These are phyloP conservation scores for Vanderwaltozyma tropicalis DNA, from an alignment of 805 yeast species.

Conservation along the genomic window DNA sequence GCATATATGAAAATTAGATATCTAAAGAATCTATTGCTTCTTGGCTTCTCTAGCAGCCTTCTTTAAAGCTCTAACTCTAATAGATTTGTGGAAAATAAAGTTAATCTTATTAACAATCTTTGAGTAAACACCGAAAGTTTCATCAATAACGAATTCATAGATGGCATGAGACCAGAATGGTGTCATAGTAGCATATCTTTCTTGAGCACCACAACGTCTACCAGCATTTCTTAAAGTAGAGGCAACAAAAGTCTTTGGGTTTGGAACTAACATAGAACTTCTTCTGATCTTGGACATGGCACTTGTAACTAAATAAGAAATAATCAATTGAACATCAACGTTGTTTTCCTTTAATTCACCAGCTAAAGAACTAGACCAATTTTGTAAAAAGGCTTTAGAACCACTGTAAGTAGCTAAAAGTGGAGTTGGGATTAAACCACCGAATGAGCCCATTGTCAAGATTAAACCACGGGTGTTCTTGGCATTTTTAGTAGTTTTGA, in stretches of 20 bases:
- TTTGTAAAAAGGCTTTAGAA: conserved; percentile 87
- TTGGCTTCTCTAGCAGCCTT: conserved; percentile 35
- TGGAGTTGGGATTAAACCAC: conserved; percentile 90
- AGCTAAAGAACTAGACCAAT: conserved; percentile 83
- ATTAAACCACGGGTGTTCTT: conserved; percentile 53
- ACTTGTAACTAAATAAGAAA: conserved; percentile 86
- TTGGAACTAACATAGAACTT: conserved; percentile 67
- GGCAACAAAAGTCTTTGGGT: conserved; percentile 69
- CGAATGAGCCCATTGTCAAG: conserved; percentile 93
- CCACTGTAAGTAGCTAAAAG: conserved; percentile 90
- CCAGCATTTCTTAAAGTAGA: conserved; percentile 63
- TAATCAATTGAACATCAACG: conserved; percentile 76
- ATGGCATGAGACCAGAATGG: conserved; percentile 94
- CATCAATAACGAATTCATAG: conserved; percentile 73
- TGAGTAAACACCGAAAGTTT: conserved; percentile 74
- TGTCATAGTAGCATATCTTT: conserved; percentile 72
- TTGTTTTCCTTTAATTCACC: conserved; percentile 63
- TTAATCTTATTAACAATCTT: conserved; percentile 59
- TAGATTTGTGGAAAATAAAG: conserved; percentile 64
- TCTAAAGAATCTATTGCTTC: conserved; percentile 15
- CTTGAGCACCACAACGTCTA: conserved; percentile 86
- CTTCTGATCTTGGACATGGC: conserved; percentile 91
- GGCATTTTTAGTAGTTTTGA: conserved; percentile 37
- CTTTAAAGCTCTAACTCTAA: conserved; percentile 72
- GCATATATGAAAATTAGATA: not conserved